Conservation (phyloP, 2,329 filamentous ascomycete species). For the Colletotrichum sp. region DNA sequence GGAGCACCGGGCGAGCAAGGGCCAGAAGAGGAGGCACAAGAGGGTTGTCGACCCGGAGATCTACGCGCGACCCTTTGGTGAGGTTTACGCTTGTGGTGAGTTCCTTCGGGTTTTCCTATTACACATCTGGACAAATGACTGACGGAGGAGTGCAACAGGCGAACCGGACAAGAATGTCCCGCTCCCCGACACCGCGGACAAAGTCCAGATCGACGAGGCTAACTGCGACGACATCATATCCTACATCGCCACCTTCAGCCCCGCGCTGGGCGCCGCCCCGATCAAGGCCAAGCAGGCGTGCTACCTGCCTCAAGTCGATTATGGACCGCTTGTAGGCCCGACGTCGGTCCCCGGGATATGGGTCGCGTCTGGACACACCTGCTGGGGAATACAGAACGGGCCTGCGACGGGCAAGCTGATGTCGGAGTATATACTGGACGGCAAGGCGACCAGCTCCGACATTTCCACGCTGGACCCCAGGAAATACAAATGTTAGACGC, state of each 20-base stretch:
- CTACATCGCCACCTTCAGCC: constrained; percentile 71
- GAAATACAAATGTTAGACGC: constrained; percentile 58
- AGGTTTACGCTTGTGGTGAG: constrained; percentile 89
- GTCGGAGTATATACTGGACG: constrained; percentile 80
- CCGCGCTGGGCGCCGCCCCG: constrained; percentile 70
- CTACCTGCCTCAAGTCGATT: constrained; percentile 83
- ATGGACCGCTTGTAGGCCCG: constrained; percentile 76
- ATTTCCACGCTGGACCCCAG: constrained; percentile 71
- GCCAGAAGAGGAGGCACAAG: constrained; percentile 58
- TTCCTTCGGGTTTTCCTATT: neutral
- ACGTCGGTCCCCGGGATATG: constrained; percentile 77
- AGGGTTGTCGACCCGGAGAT: constrained; percentile 85
- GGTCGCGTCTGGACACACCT: constrained; percentile 90
- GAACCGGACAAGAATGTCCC: constrained; percentile 81
- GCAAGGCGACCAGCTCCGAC: constrained; percentile 69
- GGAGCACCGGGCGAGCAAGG: constrained; percentile 50
- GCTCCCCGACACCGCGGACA: constrained; percentile 76
- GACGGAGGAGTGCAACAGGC: constrained; percentile 36
- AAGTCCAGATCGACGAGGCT: constrained; percentile 75
- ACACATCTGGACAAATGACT: neutral
- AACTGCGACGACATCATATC: constrained; percentile 87
- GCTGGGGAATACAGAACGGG: constrained; percentile 98
- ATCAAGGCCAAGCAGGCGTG: constrained; percentile 85
- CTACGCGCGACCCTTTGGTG: constrained; percentile 86
- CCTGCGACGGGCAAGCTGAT: constrained; percentile 85